Base-by-base conservation (phyloP, 2,329 filamentous ascomycete species). In the Ceratocystis eucalypticola region DNA sequence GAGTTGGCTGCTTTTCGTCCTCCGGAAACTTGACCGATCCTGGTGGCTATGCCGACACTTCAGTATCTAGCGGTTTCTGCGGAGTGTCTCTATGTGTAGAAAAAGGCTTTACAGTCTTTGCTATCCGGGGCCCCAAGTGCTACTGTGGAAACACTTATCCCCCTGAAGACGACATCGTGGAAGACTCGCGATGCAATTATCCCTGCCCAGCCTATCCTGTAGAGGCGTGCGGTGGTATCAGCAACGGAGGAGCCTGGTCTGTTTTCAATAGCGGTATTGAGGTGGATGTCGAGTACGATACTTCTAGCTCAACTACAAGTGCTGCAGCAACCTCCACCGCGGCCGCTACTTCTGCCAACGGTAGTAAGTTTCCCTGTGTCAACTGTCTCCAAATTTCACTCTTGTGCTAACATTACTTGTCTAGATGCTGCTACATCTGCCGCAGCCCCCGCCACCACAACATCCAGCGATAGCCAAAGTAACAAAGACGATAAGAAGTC, bases 71-170 rank as follows among this genome's bases (percentile, higher is more conserved):
- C 12, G 80, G 80, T 65, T 68, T 70, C 12, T 85, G 82, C 70
- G 74, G 72, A 8, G 70, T 69, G 15, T 37, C 70, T 0, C 63
- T 71, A 1, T 84, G 81, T 71, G 72, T 75, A 2, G 72, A 75
- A 0, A 71, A 77, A 6, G 79, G 81, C 45, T 77, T 74, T 41
- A 70, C 80, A 1, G 87, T 91, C 6, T 83, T 86, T 71, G 89
- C 80, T 41, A 76, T 89, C 57, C 82, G 80, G 6, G 79, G 80
- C 20, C 82, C 82, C 17, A 78, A 79, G 20, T 96, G 91, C 76
- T 89, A 80, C 72, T 96, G 91, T 72, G 91, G 91, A 68, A 77
- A 84, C 69, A 75, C 79, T 67, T 80, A 92, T 61, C 91, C 91
- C 0, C 78, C 85, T 17, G 71, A 77, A 48, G 77, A 77, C 17